Evolutionary conservation across 2,329 filamentous ascomycete genomes (phyloP), one percentile per base, ranked within the genome.

Genomic region (Aspergillus sp.): DNA sequence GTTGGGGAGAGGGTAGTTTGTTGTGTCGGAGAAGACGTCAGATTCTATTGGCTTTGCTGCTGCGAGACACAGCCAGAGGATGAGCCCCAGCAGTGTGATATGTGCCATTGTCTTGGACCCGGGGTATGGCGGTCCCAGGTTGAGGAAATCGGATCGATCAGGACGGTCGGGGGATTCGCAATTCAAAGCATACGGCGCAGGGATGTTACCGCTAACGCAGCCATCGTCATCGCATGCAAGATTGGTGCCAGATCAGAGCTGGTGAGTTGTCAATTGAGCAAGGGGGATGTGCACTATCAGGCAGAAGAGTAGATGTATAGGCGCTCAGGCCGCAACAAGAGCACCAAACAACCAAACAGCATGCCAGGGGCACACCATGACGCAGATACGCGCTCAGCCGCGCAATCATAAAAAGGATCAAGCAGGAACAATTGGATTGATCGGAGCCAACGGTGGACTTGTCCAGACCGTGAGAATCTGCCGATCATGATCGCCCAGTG

Each of bases 1-100:
- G 21, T 72, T 73, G 9, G 71, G 63, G 1, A 69, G 60, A 0
- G 71, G 70, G 23, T 68, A 61, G 6, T 52, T 31, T 5, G 62
- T 58, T 6, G 70, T 70, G 35, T 67, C 61, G n/a, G 70, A 62
- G 55, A 70, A 69, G 17, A 66, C 55, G 37, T 63, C 49, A 11
- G 49, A 48, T 31, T 33, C 48, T 19, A 17, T 15, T 33, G 56
- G 55, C 21, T 23, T 54, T 33, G 59, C 56, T 3, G 49, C 59
- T 55, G 66, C 57, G 19, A 62, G 60, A 57, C 53, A 60, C 25
- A 63, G 44, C 33, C 58, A 56, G 7, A 40, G 35, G 23, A 45
- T 53, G 44, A 68, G 40, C 37, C 56, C 25, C 14, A 56, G 44
- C 7, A 53, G 17, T 19, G 37, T 43, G 48, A 59, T 35, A 25